Evolutionary conservation across 768 basidiomycete genomes (phyloP).

Genomic region (Pulveroboletus frians): DNA sequence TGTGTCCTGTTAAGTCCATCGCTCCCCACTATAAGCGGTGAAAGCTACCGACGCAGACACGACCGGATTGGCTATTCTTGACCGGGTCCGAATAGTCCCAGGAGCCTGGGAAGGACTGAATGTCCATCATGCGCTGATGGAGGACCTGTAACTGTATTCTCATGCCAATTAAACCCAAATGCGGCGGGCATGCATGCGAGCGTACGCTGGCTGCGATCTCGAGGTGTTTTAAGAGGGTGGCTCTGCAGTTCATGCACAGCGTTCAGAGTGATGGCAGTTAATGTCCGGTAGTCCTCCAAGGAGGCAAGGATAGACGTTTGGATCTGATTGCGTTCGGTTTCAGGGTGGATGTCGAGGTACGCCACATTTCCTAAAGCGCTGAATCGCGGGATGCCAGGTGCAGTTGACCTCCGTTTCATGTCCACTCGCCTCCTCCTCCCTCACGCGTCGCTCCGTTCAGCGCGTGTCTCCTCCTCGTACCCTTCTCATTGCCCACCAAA

Average conservation of each 20-base stretch:
- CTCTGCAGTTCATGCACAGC: too few relatives aligned
- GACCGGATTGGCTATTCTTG: not conserved
- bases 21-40: not conserved
- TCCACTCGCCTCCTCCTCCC: conserved; percentile 1
- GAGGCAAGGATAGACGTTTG: not conserved
- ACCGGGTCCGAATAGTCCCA: too few relatives aligned
- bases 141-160: too few relatives aligned
- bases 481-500: conserved; percentile 7
- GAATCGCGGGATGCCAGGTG: conserved; percentile 1
- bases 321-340: not conserved
- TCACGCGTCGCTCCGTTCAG: conserved; percentile 8
- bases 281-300: not conserved
- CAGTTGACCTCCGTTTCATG: conserved; percentile 13
- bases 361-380: conserved; percentile 25
- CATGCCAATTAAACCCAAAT: too few relatives aligned
- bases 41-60: not conserved
- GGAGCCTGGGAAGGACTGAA: too few relatives aligned
- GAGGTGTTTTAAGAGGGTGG: too few relatives aligned
- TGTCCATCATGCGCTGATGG: too few relatives aligned
- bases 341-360: conserved; percentile 1
- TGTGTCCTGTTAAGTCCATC: not conserved
- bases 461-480: conserved; percentile 1
- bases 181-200: too few relatives aligned
- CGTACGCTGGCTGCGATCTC: too few relatives aligned
- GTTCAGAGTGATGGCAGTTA: too few relatives aligned